Evolutionary conservation across 768 basidiomycete genomes (phyloP).

Genomic region (Calocybe gangraenosa): DNA sequence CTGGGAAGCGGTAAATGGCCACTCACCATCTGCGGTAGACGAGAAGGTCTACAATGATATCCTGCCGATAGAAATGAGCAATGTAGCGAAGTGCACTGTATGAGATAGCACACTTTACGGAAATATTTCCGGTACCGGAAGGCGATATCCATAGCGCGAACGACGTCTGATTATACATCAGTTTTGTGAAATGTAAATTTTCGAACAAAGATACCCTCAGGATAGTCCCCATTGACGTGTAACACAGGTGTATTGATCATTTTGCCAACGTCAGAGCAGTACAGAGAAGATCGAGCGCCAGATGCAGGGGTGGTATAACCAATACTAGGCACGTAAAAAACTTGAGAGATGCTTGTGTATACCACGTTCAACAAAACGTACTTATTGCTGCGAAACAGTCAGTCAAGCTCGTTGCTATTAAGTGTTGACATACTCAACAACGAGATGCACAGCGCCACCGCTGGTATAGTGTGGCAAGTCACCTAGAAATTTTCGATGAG

Average conservation of each 20-base stretch:
- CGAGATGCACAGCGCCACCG: conserved; percentile 86
- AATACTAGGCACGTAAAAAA: conserved; percentile 45
- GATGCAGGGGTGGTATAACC: conserved; percentile 91
- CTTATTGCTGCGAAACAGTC: conserved; percentile 48
- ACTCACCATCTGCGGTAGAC: conserved; percentile 80
- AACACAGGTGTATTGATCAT: conserved; percentile 87
- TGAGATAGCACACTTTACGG: conserved; percentile 52
- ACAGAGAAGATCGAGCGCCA: conserved; percentile 77
- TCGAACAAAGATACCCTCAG: conserved; percentile 52
- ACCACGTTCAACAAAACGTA: conserved; percentile 20
- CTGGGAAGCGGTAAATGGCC: neutral
- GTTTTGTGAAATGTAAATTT: neutral
- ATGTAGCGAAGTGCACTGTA: neutral
- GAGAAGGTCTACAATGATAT: conserved; percentile 85
- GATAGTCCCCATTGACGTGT: conserved; percentile 90
- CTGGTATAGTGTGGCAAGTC: conserved; percentile 89
- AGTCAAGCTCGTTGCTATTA: neutral
- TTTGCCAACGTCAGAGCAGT: conserved; percentile 86
- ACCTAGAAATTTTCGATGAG: conserved; percentile 35
- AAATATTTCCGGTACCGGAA: conserved; percentile 85
- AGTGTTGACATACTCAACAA: conserved; percentile 69
- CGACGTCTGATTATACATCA: conserved; percentile 53
- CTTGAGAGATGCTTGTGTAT: neutral
- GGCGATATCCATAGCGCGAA: conserved; percentile 81
- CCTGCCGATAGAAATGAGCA: conserved; percentile 29